Evolutionary conservation across 495 filamentous ascomycete species (phyloP).

Genomic region (Aspergillus campestris): DNA sequence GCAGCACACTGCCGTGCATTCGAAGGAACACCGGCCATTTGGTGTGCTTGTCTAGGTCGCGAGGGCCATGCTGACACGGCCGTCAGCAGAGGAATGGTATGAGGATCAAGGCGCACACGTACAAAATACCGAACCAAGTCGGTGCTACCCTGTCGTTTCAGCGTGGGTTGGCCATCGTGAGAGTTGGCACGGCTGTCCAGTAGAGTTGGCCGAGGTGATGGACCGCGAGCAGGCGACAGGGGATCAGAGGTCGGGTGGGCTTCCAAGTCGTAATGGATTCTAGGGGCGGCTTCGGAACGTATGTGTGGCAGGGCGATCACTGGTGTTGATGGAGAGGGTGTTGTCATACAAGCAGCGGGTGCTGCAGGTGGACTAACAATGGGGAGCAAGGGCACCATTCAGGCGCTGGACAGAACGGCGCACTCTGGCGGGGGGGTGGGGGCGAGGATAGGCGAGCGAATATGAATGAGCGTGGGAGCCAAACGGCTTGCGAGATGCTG

Average conservation of each 20-base stretch:
- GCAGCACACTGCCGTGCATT: constrained; percentile 72
- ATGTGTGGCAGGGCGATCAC: not conserved
- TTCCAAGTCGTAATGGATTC: not conserved
- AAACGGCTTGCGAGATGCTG: too few relatives aligned
- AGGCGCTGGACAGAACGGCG: not conserved
- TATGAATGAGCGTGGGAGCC: too few relatives aligned
- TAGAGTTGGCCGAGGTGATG: constrained; percentile 28
- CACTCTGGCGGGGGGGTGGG: not conserved
- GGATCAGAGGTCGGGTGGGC: not conserved
- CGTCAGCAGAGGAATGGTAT: too few relatives aligned
- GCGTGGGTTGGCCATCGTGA: constrained; percentile 29
- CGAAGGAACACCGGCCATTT: constrained; percentile 76
- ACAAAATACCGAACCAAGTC: constrained; percentile 43
- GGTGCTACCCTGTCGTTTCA: constrained; percentile 21
- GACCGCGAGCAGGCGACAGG: too few relatives aligned
- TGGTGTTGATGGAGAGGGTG: not conserved
- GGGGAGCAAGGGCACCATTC: not conserved
- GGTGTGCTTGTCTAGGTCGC: constrained; percentile 65
- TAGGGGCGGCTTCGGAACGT: not conserved
- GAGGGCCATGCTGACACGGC: constrained; percentile 42
- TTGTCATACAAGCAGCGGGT: constrained; percentile 1
- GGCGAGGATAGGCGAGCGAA: too few relatives aligned
- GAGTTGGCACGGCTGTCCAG: constrained; percentile 29
- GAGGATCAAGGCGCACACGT: constrained; percentile 9
- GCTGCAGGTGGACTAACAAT: not conserved